These are phyloP conservation scores for Berberis thunbergii DNA, from an alignment of 164 flowering plant species.

Conservation along the genomic window DNA sequence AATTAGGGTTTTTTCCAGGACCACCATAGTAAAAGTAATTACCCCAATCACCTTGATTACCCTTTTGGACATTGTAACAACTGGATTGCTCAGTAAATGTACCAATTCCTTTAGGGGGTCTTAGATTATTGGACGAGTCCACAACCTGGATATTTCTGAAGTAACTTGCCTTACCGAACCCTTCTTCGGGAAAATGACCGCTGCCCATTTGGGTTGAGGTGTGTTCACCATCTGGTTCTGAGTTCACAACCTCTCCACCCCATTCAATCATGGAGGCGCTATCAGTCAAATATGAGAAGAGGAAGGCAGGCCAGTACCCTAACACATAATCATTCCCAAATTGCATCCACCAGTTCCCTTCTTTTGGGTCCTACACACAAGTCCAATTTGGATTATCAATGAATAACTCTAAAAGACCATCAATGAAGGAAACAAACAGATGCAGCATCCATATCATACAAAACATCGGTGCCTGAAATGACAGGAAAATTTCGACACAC, in stretches of 20 bases:
- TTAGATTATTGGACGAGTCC: slow-evolving; percentile 9
- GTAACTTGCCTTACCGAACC: slow-evolving; percentile 1
- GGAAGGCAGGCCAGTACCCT: slow-evolving; percentile 55
- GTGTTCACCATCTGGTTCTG: slow-evolving; percentile 19
- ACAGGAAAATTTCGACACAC: too few species aligned
- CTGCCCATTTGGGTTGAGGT: slow-evolving; percentile 2
- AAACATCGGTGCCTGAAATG: background rate
- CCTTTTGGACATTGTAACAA: slow-evolving; percentile 72
- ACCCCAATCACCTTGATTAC: slow-evolving; percentile 63
- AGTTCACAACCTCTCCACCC: slow-evolving; percentile 69
- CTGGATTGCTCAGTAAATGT: slow-evolving; percentile 65
- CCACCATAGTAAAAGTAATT: slow-evolving; percentile 77
- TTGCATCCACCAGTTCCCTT: slow-evolving; percentile 66
- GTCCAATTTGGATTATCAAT: background rate
- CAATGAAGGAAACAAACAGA: background rate
- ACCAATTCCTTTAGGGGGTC: slow-evolving; percentile 52
- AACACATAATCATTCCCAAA: slow-evolving; percentile 45
- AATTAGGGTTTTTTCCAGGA: slow-evolving; percentile 65
- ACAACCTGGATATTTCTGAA: slow-evolving; percentile 1
- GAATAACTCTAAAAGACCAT: background rate
- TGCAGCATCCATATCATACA: background rate
- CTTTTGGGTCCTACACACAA: slow-evolving; percentile 7
- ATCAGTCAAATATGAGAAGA: slow-evolving; percentile 45
- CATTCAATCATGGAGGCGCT: slow-evolving; percentile 53
- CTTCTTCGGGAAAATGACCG: background rate